Evolutionary conservation across 768 basidiomycete genomes (phyloP), one percentile per base, ranked within the genome.

Genomic region (Hericium coralloides): DNA sequence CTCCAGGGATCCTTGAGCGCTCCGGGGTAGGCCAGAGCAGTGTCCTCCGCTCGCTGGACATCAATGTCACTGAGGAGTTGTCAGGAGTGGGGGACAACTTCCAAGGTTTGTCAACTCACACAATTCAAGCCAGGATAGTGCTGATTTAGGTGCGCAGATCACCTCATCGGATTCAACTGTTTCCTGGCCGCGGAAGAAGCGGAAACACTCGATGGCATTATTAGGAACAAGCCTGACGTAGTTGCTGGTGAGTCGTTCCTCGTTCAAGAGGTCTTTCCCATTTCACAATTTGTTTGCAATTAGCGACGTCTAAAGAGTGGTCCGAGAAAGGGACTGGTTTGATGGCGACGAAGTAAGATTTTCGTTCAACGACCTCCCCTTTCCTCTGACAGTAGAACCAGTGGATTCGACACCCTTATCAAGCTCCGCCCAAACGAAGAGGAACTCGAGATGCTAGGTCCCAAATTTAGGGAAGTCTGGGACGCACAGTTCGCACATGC

Each of bases 1-100:
- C 76, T 0, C 76, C 81, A 0, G 70, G 72, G 50, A 74, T 85
- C 18, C 73, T 86, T 7, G 79, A 84, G 62, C 72, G 83, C 3
- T 82, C 75, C 2, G 77, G 77, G 0, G 71, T 79, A 14, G 77
- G 77, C 2, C 58, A 66, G 5, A 58, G 58, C 48, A 59, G 60
- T 0, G 45, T 72, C 1, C 68, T 79, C 0, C 55, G 65, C 47
- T 25, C 63, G 14, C 59, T 60, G 17, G 68, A 67, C 0, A 59
- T 79, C 31, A 22, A 64, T 17, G 64, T 65, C 0, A n/a, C 70
- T 2, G 65, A 73, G 2, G 68, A 77, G 49, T 62, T 77, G 5
- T 69, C 72, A 20, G 74, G 75, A 0, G 75, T 78, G 2, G 77
- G 77, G 9, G 71, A 74, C 55, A 73, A 75, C 58, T 76, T 70